These are phyloP conservation scores for Tubosaeta brunneosetosa DNA, from an alignment of 768 basidiomycete genomes.

Conservation along the genomic window DNA sequence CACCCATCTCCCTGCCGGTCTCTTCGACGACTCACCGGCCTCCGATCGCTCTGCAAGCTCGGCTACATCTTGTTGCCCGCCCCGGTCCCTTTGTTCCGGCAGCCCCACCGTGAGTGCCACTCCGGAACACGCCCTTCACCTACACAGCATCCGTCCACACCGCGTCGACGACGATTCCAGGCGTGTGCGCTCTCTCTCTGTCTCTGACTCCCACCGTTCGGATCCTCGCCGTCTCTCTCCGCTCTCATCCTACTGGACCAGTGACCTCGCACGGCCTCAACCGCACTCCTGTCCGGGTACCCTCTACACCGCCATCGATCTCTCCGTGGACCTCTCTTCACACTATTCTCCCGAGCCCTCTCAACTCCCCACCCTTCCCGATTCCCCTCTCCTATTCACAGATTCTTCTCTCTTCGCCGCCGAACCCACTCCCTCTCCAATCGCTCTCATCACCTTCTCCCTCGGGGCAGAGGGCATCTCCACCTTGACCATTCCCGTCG, in stretches of 20 bases:
- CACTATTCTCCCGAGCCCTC: slow-evolving; percentile 24
- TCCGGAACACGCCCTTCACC: slow-evolving; percentile 25
- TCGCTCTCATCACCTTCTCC: slow-evolving; percentile 38
- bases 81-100: slow-evolving; percentile 24
- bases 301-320: slow-evolving; percentile 23
- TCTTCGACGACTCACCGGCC: slow-evolving; percentile 29
- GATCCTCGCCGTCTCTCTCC: slow-evolving; percentile 33
- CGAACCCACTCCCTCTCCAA: slow-evolving; percentile 31
- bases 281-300: slow-evolving; percentile 23
- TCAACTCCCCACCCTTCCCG: slow-evolving; percentile 18
- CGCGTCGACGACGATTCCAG: slow-evolving; percentile 27
- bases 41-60: slow-evolving; percentile 31
- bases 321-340: slow-evolving; percentile 9
- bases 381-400: slow-evolving; percentile 28
- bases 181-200: slow-evolving; percentile 29
- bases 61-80: slow-evolving; percentile 22
- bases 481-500: slow-evolving; percentile 56
- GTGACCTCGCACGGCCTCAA: slow-evolving; percentile 22
- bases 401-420: slow-evolving; percentile 26
- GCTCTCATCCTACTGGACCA: slow-evolving; percentile 27
- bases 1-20: slow-evolving; percentile 31
- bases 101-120: slow-evolving; percentile 17
- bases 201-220: slow-evolving; percentile 25
- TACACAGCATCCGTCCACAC: slow-evolving; percentile 17
- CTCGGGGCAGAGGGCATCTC: slow-evolving; percentile 68